Evolutionary conservation across 345 rosid genomes (phyloP).

Genomic region (Boechera divaricarpa): DNA sequence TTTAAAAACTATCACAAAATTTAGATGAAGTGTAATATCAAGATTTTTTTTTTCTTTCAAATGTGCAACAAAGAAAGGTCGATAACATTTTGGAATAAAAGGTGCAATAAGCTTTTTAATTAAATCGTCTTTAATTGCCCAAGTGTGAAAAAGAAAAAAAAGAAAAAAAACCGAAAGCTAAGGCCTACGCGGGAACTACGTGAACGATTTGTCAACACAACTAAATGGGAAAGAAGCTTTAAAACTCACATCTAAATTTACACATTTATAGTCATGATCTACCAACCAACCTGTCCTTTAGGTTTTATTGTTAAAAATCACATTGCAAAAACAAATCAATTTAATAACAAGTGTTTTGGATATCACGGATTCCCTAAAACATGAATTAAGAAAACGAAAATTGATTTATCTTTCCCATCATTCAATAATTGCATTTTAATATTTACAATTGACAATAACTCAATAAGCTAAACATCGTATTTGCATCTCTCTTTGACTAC

Average conservation of each 20-base stretch:
- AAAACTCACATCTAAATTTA: slow-evolving; percentile 28
- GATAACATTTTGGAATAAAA: no score
- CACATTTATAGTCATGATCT: slow-evolving; percentile 30
- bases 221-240: slow-evolving; percentile 23
- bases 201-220: slow-evolving; percentile 39
- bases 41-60: no score
- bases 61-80: not conserved
- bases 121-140: slow-evolving; percentile 3
- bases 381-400: not conserved
- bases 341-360: not conserved
- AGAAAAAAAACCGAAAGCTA: not conserved
- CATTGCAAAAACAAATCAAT: not conserved
- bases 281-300: slow-evolving; percentile 25
- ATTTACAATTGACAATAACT: no score
- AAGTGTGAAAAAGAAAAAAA: slow-evolving; percentile 9
- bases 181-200: slow-evolving; percentile 4
- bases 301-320: not conserved
- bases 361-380: not conserved
- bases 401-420: not conserved
- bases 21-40: not conserved
- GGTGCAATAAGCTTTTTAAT: not conserved
- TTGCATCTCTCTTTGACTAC: not conserved
- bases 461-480: not conserved
- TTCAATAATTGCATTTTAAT: no score
- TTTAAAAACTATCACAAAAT: not conserved